Conservation (phyloP, 306 rosid genomes). For the Pueraria montana region DNA sequence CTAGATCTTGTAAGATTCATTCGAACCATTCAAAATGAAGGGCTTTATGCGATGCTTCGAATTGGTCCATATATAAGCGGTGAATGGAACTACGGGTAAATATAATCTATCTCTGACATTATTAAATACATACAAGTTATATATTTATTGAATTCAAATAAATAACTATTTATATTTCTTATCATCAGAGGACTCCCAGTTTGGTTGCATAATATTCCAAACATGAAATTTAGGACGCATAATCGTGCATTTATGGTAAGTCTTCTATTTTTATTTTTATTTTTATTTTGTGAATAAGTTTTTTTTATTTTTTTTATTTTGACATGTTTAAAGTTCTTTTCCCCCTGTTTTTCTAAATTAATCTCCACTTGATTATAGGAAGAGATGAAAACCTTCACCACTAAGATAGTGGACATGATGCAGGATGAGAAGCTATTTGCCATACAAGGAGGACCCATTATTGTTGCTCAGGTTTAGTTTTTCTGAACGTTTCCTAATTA, state of each 20-base stretch:
- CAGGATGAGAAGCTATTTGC: constrained; percentile 45
- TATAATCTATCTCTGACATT: too few species aligned
- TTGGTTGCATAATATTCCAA: constrained; percentile 56
- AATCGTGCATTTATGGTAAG: constrained; percentile 49
- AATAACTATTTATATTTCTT: too few species aligned
- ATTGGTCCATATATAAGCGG: neutral
- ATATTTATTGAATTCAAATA: too few species aligned
- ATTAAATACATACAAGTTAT: too few species aligned
- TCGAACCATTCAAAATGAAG: neutral
- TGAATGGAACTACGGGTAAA: neutral
- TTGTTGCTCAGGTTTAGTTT: constrained; percentile 44
- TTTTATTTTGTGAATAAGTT: too few species aligned
- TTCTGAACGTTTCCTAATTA: too few species aligned
- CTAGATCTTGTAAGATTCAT: neutral
- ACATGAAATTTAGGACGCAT: constrained; percentile 41
- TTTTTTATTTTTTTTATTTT: too few species aligned
- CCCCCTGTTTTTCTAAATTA: too few species aligned
- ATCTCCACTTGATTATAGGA: neutral
- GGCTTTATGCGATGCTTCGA: neutral
- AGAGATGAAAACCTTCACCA: constrained; percentile 45
- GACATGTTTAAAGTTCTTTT: neutral
- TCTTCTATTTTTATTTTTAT: too few species aligned
- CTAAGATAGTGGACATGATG: constrained; percentile 40
- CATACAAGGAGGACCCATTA: constrained; percentile 54
- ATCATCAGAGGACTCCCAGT: constrained; percentile 56